Evolutionary conservation across 2,329 filamentous ascomycete species (phyloP).

Genomic region (Exophiala bonariae): DNA sequence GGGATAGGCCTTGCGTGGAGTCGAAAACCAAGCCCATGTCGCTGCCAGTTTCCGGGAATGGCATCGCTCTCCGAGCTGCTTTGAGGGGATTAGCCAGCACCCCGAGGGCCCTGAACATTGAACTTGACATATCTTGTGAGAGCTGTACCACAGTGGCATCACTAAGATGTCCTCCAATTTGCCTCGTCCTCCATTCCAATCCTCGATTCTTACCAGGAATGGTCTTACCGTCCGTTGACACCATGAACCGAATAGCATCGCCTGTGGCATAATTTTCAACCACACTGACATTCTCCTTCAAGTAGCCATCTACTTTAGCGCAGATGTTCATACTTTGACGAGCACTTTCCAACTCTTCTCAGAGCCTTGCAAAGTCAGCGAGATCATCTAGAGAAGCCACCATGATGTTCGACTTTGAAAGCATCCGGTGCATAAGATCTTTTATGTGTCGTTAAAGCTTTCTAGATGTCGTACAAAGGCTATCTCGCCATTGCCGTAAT

Average conservation of each 20-base stretch:
- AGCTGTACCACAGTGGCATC: slow-evolving; percentile 33
- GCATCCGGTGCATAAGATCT: slow-evolving; percentile 33
- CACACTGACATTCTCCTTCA: slow-evolving; percentile 33
- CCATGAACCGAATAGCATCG: slow-evolving; percentile 39
- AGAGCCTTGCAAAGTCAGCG: slow-evolving; percentile 35
- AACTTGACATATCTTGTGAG: slow-evolving; percentile 33
- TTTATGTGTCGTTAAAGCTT: slow-evolving; percentile 36
- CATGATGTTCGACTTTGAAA: slow-evolving; percentile 35
- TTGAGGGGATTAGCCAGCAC: slow-evolving; percentile 15
- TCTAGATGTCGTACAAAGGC: slow-evolving; percentile 28
- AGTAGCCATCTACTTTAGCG: slow-evolving; percentile 31
- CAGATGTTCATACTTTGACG: slow-evolving; percentile 37
- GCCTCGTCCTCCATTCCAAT: slow-evolving; percentile 35
- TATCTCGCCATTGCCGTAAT: slow-evolving; percentile 38
- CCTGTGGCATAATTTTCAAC: slow-evolving; percentile 39
- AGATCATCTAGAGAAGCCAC: slow-evolving; percentile 33
- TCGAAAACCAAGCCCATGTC: slow-evolving; percentile 30
- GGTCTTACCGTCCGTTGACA: slow-evolving; percentile 36
- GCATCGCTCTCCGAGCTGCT: slow-evolving; percentile 14
- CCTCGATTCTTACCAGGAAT: slow-evolving; percentile 36
- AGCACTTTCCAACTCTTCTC: slow-evolving; percentile 38
- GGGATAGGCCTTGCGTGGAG: slow-evolving; percentile 12
- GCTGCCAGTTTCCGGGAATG: slow-evolving; percentile 28
- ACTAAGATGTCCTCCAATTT: slow-evolving; percentile 36
- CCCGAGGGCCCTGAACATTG: slow-evolving; percentile 18